Percentiles rank a stretch among this genome's conserved stretches.
These are phyloP conservation scores for Ophiorrhiza pumila DNA, from an alignment of 257 asterid species.

Conservation along the genomic window DNA sequence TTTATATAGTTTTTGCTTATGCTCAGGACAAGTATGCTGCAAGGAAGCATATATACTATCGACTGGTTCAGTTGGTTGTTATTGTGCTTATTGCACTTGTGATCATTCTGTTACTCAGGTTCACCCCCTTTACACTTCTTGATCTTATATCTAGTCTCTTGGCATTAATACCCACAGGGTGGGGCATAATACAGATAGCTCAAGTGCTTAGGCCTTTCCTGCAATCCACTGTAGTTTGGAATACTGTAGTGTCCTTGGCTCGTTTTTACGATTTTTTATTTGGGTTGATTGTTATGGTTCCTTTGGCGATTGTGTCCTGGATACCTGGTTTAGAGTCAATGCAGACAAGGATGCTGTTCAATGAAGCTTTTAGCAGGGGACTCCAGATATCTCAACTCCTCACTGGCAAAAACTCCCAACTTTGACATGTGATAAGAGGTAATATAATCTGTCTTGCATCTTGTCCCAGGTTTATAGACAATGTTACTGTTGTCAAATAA, in stretches of 20 bases:
- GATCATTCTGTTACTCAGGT: constrained; percentile 47
- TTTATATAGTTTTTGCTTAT: constrained; percentile 60
- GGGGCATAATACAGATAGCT: constrained; percentile 91
- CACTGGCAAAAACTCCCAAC: constrained; percentile 56
- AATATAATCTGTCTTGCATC: constrained; percentile 3
- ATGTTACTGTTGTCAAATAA: not conserved
- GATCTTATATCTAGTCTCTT: constrained; percentile 72
- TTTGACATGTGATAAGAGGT: constrained; percentile 14
- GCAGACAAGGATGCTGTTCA: constrained; percentile 86
- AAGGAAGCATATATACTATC: constrained; percentile 62
- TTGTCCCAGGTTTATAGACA: not conserved
- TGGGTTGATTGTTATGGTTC: constrained; percentile 84
- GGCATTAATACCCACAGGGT: constrained; percentile 94
- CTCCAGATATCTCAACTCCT: constrained; percentile 90
- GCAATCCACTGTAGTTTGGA: constrained; percentile 79
- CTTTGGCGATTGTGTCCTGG: constrained; percentile 84
- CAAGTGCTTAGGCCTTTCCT: constrained; percentile 86
- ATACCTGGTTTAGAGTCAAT: constrained; percentile 91
- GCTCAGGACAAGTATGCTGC: constrained; percentile 77
- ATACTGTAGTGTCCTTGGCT: constrained; percentile 83
- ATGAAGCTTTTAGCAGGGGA: constrained; percentile 91
- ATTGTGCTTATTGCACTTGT: constrained; percentile 44
- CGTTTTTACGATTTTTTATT: constrained; percentile 81
- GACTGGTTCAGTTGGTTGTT: constrained; percentile 82
- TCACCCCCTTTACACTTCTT: constrained; percentile 33